A percentile compares a stretch with the other conserved stretches of the same genome.
phyloP scores from a whole-genome alignment of 2,329 filamentous ascomycete species.

The Stachybotrys elegans region DNA sequence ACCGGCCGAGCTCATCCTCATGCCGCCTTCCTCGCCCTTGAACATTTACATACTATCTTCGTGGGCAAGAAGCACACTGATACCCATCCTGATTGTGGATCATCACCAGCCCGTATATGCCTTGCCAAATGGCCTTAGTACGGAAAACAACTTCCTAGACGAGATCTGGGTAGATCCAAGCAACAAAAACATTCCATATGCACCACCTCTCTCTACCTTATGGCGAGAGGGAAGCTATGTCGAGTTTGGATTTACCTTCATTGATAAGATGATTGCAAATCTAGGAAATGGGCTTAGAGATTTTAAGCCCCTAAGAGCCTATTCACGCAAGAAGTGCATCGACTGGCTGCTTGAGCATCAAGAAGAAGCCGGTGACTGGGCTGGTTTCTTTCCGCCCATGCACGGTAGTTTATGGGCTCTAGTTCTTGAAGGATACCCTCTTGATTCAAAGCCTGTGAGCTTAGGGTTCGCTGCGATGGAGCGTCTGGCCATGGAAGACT shows the following conservation, averaged over 20 bases:
- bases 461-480: constrained; percentile 3
- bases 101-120: constrained; percentile 6
- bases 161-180: constrained; percentile 8
- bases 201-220: not conserved
- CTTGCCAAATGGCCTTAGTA: constrained; percentile 5
- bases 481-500: constrained; percentile 5
- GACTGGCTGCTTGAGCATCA: constrained; percentile 6
- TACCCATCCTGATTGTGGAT: constrained; percentile 5
- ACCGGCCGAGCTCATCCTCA: constrained; percentile 5
- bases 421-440: constrained; percentile 1
- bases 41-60: constrained; percentile 8
- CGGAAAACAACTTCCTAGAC: constrained; percentile 5
- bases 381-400: constrained; percentile 6
- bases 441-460: not conserved
- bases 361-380: constrained; percentile 6
- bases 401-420: constrained; percentile 4
- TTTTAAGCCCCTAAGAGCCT: not conserved
- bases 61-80: constrained; percentile 7
- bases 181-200: constrained; percentile 5
- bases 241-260: not conserved
- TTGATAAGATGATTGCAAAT: not conserved
- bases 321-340: constrained; percentile 1
- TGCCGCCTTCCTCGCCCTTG: constrained; percentile 4
- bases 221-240: not conserved
- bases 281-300: not conserved